Conservation (phyloP, 768 basidiomycete species). For the Auricularia auricula-judae region DNA sequence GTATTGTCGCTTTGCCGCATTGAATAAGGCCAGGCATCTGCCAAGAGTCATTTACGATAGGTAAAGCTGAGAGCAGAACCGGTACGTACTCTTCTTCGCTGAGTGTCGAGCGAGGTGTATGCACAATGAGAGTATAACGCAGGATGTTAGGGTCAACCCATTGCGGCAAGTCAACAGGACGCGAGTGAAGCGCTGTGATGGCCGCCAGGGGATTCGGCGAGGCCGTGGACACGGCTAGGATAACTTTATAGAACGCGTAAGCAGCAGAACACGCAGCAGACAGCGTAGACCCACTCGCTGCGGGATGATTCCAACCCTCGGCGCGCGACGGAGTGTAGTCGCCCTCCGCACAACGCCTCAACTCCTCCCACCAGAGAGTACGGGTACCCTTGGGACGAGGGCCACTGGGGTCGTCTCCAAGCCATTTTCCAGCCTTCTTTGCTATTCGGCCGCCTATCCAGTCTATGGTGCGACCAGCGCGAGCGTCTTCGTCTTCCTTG, state of each 20-base stretch:
- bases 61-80: slow-evolving; percentile 4
- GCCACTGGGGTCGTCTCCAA: slow-evolving; percentile 45
- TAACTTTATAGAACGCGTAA: slow-evolving; percentile 36
- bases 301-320: slow-evolving; percentile 85
- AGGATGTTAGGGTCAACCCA: slow-evolving; percentile 72
- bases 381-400: slow-evolving; percentile 20
- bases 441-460: slow-evolving; percentile 72
- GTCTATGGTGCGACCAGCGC: slow-evolving; percentile 71
- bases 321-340: slow-evolving; percentile 58
- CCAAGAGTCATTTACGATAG: neutral
- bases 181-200: slow-evolving; percentile 62
- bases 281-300: slow-evolving; percentile 44
- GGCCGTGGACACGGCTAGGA: slow-evolving; percentile 73
- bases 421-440: slow-evolving; percentile 55
- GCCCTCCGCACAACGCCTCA: slow-evolving; percentile 64
- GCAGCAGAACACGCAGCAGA: slow-evolving; percentile 5
- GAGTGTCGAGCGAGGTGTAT: slow-evolving; percentile 55
- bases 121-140: slow-evolving; percentile 67
- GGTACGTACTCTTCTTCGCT: slow-evolving; percentile 67
- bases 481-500: slow-evolving; percentile 67
- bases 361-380: slow-evolving; percentile 85
- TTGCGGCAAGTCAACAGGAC: slow-evolving; percentile 53
- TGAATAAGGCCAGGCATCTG: slow-evolving; percentile 70
- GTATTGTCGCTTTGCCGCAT: slow-evolving; percentile 81
- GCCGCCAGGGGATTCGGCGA: slow-evolving; percentile 74